Evolutionary conservation across 2,329 filamentous ascomycete genomes (phyloP), one percentile per base, ranked within the genome.

Genomic region (Lecanicillium sp.): DNA sequence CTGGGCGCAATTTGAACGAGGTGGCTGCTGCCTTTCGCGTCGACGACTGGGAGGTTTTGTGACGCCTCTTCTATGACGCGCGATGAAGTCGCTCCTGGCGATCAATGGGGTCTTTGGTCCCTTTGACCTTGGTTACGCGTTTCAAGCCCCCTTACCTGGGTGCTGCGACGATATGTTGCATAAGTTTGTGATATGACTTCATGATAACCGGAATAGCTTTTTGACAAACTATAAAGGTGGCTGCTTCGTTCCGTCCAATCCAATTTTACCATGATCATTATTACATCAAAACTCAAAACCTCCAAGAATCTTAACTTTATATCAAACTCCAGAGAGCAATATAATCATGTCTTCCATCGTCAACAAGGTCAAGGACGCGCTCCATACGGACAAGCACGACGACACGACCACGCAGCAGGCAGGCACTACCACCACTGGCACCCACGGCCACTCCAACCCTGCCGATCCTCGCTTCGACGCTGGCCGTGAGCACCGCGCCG

Each of bases 331-430:
- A n/a, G n/a, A n/a, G n/a, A n/a, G n/a, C n/a, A n/a, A n/a, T n/a
- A 4, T 30, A 63, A 75, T 45, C 53, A 78, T 77, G 73, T 74
- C 73, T 58, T 58, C 59, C 49, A 60, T 78, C 51, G 57, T 75
- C 53, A 70, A 77, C 65, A 77, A 77, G 60, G 67, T 75, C 56
- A 77, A 77, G 68, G 71, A 76, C 4, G 70, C 63, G 45, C 55
- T 76, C 42, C 53, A 62, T 50, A 59, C 63, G 44, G 63, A 70
- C 57, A 62, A 68, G 51, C 40, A 51, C 48, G 29, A 50, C 42
- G 46, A 56, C 45, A 50, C 48, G 35, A 44, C 53, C 20, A 44
- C 49, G 22, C 40, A 49, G 20, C 39, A 19, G 35, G 47, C 59
- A 9, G 55, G 57, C 32, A 58, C 42, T 43, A 47, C 42, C 43